phyloP scores from a whole-genome alignment of 23 red algal genomes.

The Gracilaria vermiculophylla region DNA sequence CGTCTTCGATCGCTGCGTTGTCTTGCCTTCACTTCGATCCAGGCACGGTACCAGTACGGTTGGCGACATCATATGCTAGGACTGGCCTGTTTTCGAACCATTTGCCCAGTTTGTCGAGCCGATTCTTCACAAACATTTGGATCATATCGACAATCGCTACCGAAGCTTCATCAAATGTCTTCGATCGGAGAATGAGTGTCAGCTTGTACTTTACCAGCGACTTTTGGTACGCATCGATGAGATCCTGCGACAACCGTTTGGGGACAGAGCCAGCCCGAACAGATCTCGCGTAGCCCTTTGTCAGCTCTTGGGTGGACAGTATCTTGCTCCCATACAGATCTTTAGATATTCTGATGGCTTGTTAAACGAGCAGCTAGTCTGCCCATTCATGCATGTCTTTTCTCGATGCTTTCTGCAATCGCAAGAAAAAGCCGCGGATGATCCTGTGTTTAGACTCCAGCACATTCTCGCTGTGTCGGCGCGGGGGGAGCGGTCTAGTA shows the following conservation, averaged over 20 bases:
- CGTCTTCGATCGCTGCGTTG: background rate
- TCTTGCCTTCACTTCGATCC: background rate
- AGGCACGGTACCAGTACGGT: background rate
- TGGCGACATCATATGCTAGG: background rate
- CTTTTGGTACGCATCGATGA: slow-evolving; percentile 4
- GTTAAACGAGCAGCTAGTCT: background rate
- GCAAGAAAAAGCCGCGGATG: background rate
- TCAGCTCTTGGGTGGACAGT: background rate
- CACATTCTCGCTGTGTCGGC: slow-evolving; percentile 17
- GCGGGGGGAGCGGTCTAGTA: background rate
- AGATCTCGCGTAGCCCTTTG: background rate
- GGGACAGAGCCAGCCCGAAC: background rate
- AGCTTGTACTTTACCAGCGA: background rate
- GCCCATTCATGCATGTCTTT: background rate
- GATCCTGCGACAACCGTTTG: background rate
- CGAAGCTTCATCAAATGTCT: background rate
- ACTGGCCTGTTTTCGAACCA: slow-evolving; percentile 10
- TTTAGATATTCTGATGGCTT: slow-evolving; percentile 11
- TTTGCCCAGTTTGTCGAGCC: background rate
- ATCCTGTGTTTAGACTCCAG: slow-evolving; percentile 32
- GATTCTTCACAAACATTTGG: slow-evolving; percentile 10
- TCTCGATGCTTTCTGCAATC: background rate
- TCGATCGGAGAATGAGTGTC: slow-evolving; percentile 8
- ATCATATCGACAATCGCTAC: background rate
- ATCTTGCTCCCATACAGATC: slow-evolving; percentile 1